phyloP scores from a whole-genome alignment of 1,284 basidiomycete species.

The Ustilago nuda region DNA sequence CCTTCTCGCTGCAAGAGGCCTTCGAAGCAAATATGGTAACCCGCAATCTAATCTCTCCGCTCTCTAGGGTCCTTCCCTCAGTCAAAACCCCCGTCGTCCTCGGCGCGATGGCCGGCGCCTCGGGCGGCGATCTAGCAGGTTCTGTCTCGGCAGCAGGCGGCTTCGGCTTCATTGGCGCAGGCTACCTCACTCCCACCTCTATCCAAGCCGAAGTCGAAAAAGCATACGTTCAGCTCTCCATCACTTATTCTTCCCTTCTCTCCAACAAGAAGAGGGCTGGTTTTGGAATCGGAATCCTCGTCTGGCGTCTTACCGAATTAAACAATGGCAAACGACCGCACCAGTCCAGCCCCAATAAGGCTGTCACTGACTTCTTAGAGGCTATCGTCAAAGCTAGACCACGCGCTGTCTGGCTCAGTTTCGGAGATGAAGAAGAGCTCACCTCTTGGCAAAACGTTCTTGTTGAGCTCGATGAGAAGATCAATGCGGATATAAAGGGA shows the following conservation, averaged over 20 bases:
- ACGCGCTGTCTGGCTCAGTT: constrained; percentile 62
- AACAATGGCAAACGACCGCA: constrained; percentile 41
- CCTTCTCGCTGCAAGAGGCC: neutral
- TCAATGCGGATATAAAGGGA: constrained; percentile 33
- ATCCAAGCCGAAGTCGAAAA: constrained; percentile 46
- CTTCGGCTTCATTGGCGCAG: constrained; percentile 67
- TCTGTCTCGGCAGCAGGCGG: constrained; percentile 60
- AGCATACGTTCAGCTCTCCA: constrained; percentile 33
- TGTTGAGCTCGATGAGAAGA: constrained; percentile 39
- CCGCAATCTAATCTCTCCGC: constrained; percentile 34
- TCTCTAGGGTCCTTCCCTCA: constrained; percentile 27
- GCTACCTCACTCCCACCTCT: constrained; percentile 46
- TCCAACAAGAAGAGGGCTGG: constrained; percentile 30
- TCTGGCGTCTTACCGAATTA: constrained; percentile 58
- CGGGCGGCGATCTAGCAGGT: constrained; percentile 60
- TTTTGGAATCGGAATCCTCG: constrained; percentile 63
- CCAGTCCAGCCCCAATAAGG: constrained; percentile 7
- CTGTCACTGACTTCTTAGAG: constrained; percentile 48
- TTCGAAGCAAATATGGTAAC: constrained; percentile 16
- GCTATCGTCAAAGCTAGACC: constrained; percentile 50
- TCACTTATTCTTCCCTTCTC: constrained; percentile 18
- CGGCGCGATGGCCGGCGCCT: constrained; percentile 64
- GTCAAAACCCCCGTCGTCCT: constrained; percentile 54
- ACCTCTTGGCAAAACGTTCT: constrained; percentile 49
- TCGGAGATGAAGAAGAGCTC: constrained; percentile 56